These are phyloP conservation scores for Colletotrichum sp. DNA, from an alignment of 2,329 filamentous ascomycete genomes.

Conservation along the genomic window DNA sequence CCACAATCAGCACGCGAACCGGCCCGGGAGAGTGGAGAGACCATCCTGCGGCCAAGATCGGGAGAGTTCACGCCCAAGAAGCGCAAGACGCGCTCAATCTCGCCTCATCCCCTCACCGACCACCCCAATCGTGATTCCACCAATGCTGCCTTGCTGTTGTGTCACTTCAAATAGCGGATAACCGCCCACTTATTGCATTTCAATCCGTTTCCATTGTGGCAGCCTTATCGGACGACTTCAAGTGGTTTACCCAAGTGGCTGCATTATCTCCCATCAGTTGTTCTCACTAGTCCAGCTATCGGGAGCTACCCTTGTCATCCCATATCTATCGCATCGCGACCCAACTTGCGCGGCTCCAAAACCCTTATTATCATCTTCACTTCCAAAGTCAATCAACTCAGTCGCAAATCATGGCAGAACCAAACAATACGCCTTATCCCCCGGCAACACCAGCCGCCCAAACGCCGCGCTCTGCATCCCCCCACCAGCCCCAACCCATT, in stretches of 20 bases:
- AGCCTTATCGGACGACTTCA: not conserved
- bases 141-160: not conserved
- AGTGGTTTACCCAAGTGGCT: not conserved
- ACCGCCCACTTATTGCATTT: not conserved
- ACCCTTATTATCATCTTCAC: not conserved
- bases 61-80: not conserved
- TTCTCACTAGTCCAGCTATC: not conserved
- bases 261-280: not conserved
- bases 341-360: not conserved
- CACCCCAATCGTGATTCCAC: not conserved
- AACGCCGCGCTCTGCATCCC: slow-evolving; percentile 49
- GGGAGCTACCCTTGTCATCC: not conserved
- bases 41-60: not conserved
- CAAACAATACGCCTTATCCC: slow-evolving; percentile 51
- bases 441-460: slow-evolving; percentile 31
- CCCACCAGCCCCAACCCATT: slow-evolving; percentile 30
- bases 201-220: not conserved
- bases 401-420: slow-evolving; percentile 46
- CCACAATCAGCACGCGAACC: not conserved
- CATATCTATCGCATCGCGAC: not conserved
- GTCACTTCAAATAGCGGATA: not conserved
- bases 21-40: not conserved
- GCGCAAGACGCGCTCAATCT: not conserved
- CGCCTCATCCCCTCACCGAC: not conserved
- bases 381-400: not conserved